Percentiles rank a stretch among this genome's conserved stretches.
Evolutionary conservation across 2,329 filamentous ascomycete genomes (phyloP).

Genomic region (Diaporthe australafricana): DNA sequence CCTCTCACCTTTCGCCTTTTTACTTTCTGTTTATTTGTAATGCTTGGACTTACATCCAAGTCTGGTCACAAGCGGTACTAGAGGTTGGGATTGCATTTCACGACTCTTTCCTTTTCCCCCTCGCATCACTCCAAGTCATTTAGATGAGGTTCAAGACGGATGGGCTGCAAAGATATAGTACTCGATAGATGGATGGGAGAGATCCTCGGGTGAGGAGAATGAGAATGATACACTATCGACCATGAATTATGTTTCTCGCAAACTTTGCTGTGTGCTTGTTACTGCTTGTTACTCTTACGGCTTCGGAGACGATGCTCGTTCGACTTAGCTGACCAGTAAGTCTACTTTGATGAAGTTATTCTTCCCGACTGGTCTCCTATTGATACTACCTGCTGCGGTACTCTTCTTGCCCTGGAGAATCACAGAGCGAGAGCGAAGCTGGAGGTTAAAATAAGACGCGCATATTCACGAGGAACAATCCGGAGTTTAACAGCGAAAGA

Average conservation of each 20-base stretch:
- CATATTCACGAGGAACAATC: too few relatives aligned
- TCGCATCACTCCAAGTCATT: not conserved
- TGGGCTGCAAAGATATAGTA: constrained; percentile 6
- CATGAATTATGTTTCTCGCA: too few relatives aligned
- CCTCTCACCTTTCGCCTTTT: not conserved
- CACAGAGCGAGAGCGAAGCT: too few relatives aligned
- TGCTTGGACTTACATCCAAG: not conserved
- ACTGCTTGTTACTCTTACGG: not conserved
- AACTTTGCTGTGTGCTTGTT: not conserved
- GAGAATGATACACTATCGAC: not conserved
- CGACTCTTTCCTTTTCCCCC: not conserved
- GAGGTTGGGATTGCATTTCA: constrained; percentile 16
- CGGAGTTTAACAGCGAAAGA: too few relatives aligned
- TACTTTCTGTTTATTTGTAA: constrained; percentile 2
- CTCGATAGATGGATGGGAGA: not conserved
- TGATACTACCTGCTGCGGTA: too few relatives aligned
- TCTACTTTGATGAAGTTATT: too few relatives aligned
- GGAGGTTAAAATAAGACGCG: too few relatives aligned
- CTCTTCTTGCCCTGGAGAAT: too few relatives aligned
- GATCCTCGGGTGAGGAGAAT: not conserved
- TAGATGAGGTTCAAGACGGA: constrained; percentile 4
- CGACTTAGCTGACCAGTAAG: too few relatives aligned
- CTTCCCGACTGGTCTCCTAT: too few relatives aligned
- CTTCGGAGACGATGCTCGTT: not conserved
- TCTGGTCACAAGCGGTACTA: constrained; percentile 2